phyloP scores from a whole-genome alignment of 2,329 filamentous ascomycete species.

The Cladophialophora yegresii region DNA sequence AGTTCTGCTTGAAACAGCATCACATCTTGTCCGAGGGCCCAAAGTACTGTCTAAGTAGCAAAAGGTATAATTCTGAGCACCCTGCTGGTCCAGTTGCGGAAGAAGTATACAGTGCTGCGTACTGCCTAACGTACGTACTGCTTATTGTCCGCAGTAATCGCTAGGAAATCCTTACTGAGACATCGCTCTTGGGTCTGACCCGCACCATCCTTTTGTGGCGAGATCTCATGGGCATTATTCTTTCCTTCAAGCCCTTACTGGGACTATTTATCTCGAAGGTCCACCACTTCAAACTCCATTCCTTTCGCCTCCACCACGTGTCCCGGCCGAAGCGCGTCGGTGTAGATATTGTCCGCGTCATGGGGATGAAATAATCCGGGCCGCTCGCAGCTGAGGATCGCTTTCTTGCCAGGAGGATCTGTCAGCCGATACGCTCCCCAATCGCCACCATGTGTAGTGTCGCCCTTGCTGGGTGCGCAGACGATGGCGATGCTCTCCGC shows the following conservation, averaged over 20 bases:
- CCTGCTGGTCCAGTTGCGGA: constrained; percentile 1
- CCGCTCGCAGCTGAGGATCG: constrained; percentile 77
- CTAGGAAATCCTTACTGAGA: neutral
- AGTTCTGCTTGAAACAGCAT: neutral
- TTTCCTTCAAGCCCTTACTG: neutral
- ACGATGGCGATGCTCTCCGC: constrained; percentile 96
- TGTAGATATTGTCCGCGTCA: constrained; percentile 71
- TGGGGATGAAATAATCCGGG: constrained; percentile 83
- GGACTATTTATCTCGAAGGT: constrained; percentile 52
- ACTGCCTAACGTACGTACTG: neutral
- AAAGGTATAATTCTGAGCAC: constrained; percentile 1
- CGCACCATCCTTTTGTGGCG: constrained; percentile 7
- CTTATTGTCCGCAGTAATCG: neutral
- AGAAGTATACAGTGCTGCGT: neutral
- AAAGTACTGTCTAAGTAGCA: neutral
- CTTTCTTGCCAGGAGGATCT: constrained; percentile 83
- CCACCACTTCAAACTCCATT: constrained; percentile 68
- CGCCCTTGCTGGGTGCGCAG: constrained; percentile 74
- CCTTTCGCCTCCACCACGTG: constrained; percentile 70
- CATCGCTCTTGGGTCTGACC: constrained; percentile 13
- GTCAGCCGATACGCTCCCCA: constrained; percentile 93
- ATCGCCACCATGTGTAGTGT: constrained; percentile 50
- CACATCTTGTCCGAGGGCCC: neutral
- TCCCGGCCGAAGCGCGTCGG: constrained; percentile 68
- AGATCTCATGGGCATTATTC: neutral